These are phyloP conservation scores for Penicillium nordicum DNA, from an alignment of 2,329 filamentous ascomycete species.

Conservation along the genomic window DNA sequence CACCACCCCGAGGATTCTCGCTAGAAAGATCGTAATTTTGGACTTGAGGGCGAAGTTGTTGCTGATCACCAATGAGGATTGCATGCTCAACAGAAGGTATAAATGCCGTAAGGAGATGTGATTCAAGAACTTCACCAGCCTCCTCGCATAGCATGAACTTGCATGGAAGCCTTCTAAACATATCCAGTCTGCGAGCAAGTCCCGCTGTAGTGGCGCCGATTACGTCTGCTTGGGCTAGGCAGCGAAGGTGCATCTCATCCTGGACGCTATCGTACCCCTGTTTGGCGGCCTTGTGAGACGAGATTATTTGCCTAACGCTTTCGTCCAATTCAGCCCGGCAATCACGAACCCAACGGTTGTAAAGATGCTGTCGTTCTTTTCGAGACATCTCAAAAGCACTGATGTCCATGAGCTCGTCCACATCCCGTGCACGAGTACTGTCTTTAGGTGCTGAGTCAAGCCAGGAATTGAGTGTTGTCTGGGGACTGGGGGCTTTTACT, in stretches of 20 bases:
- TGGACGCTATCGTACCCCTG: slow-evolving; percentile 8
- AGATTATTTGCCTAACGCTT: background rate
- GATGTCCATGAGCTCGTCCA: background rate
- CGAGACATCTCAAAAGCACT: background rate
- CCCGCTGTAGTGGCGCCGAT: slow-evolving; percentile 56
- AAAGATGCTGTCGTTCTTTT: background rate
- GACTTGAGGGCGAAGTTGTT: slow-evolving; percentile 43
- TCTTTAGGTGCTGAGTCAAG: background rate
- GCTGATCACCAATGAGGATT: slow-evolving; percentile 46
- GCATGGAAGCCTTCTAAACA: slow-evolving; percentile 44
- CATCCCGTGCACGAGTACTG: background rate
- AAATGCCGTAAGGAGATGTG: slow-evolving; percentile 41
- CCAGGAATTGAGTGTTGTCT: background rate
- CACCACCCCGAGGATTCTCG: slow-evolving; percentile 33
- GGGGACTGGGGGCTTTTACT: background rate
- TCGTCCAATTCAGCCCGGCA: background rate
- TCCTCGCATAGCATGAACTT: slow-evolving; percentile 45
- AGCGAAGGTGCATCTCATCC: slow-evolving; percentile 28
- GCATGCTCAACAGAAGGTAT: slow-evolving; percentile 43
- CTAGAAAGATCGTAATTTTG: slow-evolving; percentile 36
- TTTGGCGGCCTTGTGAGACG: background rate
- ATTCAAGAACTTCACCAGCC: slow-evolving; percentile 44
- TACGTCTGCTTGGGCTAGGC: slow-evolving; percentile 43
- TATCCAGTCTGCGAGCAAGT: slow-evolving; percentile 46
- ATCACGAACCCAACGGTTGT: background rate